Evolutionary conservation across 768 basidiomycete species (phyloP).

Genomic region (Tulasnella sp.): DNA sequence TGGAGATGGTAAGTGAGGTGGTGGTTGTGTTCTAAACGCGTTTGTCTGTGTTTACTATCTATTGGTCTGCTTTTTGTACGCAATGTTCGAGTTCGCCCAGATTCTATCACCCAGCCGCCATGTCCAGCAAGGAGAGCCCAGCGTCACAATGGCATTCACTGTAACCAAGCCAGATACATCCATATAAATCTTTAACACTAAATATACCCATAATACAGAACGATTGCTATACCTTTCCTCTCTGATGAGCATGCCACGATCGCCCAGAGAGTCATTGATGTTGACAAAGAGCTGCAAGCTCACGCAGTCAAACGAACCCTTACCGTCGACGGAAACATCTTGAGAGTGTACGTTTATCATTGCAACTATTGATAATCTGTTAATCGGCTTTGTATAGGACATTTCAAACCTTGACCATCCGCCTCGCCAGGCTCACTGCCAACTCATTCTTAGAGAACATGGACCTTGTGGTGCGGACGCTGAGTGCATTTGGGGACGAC

Average conservation of each 20-base stretch:
- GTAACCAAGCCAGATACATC: background rate
- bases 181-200: background rate
- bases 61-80: too few species aligned
- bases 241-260: constrained; percentile 64
- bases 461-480: constrained; percentile 71
- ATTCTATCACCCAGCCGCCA: too few species aligned
- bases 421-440: constrained; percentile 70
- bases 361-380: background rate
- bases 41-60: too few species aligned
- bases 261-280: constrained; percentile 73
- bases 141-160: background rate
- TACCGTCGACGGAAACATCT: constrained; percentile 48
- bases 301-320: constrained; percentile 68
- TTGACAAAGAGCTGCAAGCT: constrained; percentile 75
- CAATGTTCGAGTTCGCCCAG: too few species aligned
- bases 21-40: too few species aligned
- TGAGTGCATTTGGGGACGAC: constrained; percentile 67
- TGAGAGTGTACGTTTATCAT: constrained; percentile 56
- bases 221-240: constrained; percentile 67
- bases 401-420: constrained; percentile 67
- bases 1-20: too few species aligned
- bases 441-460: constrained; percentile 87
- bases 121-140: too few species aligned
- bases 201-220: constrained; percentile 30
- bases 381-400: constrained; percentile 33